Percentiles rank a stretch among this genome's conserved stretches.
These are phyloP conservation scores for Coemansia sp. DNA, from an alignment of 192 early-diverging fungal species.

Conservation along the genomic window DNA sequence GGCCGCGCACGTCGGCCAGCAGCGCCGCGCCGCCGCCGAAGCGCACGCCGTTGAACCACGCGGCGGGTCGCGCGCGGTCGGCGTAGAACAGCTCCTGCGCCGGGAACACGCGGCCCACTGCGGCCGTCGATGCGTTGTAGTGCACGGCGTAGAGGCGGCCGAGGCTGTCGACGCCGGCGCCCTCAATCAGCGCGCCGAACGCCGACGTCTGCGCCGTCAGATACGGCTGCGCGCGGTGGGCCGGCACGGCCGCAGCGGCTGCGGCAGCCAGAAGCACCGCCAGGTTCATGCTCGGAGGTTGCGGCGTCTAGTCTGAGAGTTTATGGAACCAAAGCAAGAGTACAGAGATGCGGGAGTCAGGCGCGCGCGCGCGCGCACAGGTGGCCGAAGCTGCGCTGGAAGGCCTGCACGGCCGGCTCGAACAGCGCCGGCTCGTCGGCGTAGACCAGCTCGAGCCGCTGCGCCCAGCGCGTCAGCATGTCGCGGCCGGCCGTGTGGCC, in stretches of 20 bases:
- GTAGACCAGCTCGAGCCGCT: conserved; percentile 36
- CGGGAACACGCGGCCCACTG: conserved; percentile 5
- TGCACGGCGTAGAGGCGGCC: conserved; percentile 49
- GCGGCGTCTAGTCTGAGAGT: neutral
- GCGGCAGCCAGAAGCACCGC: neutral
- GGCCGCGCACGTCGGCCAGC: conserved; percentile 31
- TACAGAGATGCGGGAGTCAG: conserved; percentile 7
- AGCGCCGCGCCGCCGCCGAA: conserved; percentile 33
- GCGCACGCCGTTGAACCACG: conserved; percentile 53
- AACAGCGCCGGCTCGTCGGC: conserved; percentile 29
- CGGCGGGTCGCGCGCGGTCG: neutral
- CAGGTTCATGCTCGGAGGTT: neutral
- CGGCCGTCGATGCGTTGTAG: conserved; percentile 26
- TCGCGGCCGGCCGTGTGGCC: conserved; percentile 79
- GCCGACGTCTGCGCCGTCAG: conserved; percentile 14
- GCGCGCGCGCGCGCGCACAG: conserved; percentile 3
- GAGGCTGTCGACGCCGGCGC: conserved; percentile 45
- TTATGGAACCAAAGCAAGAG: neutral
- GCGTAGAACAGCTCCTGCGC: conserved; percentile 18
- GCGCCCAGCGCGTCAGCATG: conserved; percentile 79
- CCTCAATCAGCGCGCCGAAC: conserved; percentile 52
- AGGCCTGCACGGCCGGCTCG: conserved; percentile 41
- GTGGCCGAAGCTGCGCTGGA: conserved; percentile 38
- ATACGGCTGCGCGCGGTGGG: conserved; percentile 17
- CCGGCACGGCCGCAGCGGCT: neutral